A percentile compares a stretch with the other conserved stretches of the same genome.
Evolutionary conservation across 306 rosid species (phyloP).

Genomic region (Trifolium pratense): DNA sequence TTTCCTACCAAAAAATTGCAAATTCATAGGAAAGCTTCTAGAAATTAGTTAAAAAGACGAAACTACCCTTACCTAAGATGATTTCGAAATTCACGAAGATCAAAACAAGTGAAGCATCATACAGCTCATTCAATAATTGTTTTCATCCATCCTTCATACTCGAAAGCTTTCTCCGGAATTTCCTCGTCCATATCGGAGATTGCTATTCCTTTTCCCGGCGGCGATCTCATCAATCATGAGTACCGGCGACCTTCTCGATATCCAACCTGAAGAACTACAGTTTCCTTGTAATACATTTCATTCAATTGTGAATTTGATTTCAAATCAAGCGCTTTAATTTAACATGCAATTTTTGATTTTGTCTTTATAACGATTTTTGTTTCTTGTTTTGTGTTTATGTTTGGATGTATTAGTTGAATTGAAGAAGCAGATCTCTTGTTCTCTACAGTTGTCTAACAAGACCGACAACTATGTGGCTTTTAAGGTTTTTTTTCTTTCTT

Average conservation of each 20-base stretch:
- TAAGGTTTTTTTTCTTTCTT: conserved; percentile 57
- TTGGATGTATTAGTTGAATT: conserved; percentile 72
- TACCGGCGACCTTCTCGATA: conserved; percentile 77
- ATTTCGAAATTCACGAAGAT: conserved; percentile 3
- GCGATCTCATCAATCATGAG: conserved; percentile 65
- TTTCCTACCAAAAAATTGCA: no score
- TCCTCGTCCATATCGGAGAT: conserved; percentile 36
- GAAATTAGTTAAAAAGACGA: neutral
- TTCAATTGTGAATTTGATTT: neutral
- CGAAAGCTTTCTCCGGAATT: neutral
- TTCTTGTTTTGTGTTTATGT: neutral
- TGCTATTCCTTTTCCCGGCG: conserved; percentile 36
- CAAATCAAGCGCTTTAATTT: neutral
- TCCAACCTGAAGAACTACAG: conserved; percentile 83
- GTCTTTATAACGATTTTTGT: conserved; percentile 18
- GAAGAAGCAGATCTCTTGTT: conserved; percentile 96
- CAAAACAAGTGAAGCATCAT: neutral
- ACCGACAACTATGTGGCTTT: conserved; percentile 75
- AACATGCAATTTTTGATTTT: conserved; percentile 5
- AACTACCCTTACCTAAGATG: neutral
- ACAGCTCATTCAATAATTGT: neutral
- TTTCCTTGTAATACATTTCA: conserved; percentile 52
- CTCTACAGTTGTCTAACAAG: conserved; percentile 73
- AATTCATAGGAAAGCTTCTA: neutral
- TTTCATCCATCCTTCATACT: neutral